Evolutionary conservation across 2,329 filamentous ascomycete genomes (phyloP).

Genomic region (Tolypocladium album): DNA sequence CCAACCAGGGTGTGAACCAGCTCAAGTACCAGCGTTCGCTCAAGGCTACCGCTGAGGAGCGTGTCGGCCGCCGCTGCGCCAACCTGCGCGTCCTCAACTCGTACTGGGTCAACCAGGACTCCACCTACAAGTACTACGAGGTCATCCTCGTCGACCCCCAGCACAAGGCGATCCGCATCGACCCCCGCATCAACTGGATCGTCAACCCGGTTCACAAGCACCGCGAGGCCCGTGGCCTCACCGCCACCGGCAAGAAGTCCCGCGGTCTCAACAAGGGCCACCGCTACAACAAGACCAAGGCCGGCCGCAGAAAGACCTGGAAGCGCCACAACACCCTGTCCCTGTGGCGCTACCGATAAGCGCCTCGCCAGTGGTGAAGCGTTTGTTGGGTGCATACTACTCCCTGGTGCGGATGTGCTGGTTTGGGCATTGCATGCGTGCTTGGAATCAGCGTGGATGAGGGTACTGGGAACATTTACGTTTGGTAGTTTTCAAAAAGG

Average conservation of each 20-base stretch:
- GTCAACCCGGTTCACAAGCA: slow-evolving; percentile 99
- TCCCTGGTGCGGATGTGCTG: slow-evolving; percentile 1
- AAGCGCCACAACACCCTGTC: slow-evolving; percentile 99
- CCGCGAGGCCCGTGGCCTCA: slow-evolving; percentile 95
- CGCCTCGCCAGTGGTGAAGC: slow-evolving; percentile 6
- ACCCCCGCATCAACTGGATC: slow-evolving; percentile 99
- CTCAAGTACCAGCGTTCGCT: slow-evolving; percentile 99
- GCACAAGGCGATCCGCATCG: slow-evolving; percentile 99
- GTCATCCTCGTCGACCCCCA: slow-evolving; percentile 99
- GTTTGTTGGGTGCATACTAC: background rate
- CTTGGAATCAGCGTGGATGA: slow-evolving; percentile 2
- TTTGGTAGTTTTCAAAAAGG: slow-evolving; percentile 8
- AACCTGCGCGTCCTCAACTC: slow-evolving; percentile 99
- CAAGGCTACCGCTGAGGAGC: slow-evolving; percentile 96
- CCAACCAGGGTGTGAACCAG: slow-evolving; percentile 99
- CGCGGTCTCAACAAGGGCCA: slow-evolving; percentile 99
- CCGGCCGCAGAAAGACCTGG: slow-evolving; percentile 99
- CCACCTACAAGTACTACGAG: slow-evolving; percentile 99
- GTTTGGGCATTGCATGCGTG: slow-evolving; percentile 6
- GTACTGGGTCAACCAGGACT: slow-evolving; percentile 99
- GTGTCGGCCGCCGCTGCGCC: slow-evolving; percentile 97
- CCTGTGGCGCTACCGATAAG: slow-evolving; percentile 94
- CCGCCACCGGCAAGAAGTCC: slow-evolving; percentile 98
- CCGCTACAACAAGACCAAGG: slow-evolving; percentile 96
- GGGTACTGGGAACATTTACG: slow-evolving; percentile 2